These are phyloP conservation scores for Stropharia rugosoannulata DNA, from an alignment of 768 basidiomycete genomes.

Conservation along the genomic window DNA sequence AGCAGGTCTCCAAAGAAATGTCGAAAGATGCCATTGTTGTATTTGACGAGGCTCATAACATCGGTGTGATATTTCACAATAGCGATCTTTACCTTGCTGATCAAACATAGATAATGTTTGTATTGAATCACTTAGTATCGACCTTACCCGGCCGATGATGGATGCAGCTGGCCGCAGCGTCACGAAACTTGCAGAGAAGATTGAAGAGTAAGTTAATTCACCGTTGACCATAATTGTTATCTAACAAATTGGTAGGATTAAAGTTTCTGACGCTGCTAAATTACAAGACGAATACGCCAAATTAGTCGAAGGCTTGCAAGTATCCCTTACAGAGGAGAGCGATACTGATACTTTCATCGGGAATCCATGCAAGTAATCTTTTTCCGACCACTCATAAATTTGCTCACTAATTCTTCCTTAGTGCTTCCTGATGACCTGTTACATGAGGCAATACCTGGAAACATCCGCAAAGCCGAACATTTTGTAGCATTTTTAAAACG, in stretches of 20 bases:
- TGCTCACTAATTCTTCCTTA: slow-evolving; percentile 24
- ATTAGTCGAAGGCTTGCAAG: slow-evolving; percentile 91
- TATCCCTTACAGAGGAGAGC: slow-evolving; percentile 52
- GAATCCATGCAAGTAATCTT: slow-evolving; percentile 68
- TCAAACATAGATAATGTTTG: slow-evolving; percentile 90
- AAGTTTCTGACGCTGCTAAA: slow-evolving; percentile 89
- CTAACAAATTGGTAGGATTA: slow-evolving; percentile 62
- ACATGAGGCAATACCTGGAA: slow-evolving; percentile 94
- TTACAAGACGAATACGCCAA: slow-evolving; percentile 96
- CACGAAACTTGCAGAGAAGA: slow-evolving; percentile 81
- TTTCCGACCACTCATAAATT: not conserved
- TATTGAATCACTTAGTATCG: slow-evolving; percentile 97
- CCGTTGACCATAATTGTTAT: not conserved
- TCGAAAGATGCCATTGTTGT: slow-evolving; percentile 98
- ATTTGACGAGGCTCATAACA: slow-evolving; percentile 99
- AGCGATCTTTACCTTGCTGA: not conserved
- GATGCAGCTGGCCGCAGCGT: slow-evolving; percentile 93
- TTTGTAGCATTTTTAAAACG: slow-evolving; percentile 98
- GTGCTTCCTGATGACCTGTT: slow-evolving; percentile 94
- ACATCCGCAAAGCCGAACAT: slow-evolving; percentile 98
- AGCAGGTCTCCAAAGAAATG: slow-evolving; percentile 97
- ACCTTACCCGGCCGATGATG: slow-evolving; percentile 95
- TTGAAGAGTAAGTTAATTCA: slow-evolving; percentile 75
- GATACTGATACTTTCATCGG: slow-evolving; percentile 86
- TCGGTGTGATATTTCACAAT: slow-evolving; percentile 53